Evolutionary conservation across 306 rosid species (phyloP).

Genomic region (Trifolium pratense): DNA sequence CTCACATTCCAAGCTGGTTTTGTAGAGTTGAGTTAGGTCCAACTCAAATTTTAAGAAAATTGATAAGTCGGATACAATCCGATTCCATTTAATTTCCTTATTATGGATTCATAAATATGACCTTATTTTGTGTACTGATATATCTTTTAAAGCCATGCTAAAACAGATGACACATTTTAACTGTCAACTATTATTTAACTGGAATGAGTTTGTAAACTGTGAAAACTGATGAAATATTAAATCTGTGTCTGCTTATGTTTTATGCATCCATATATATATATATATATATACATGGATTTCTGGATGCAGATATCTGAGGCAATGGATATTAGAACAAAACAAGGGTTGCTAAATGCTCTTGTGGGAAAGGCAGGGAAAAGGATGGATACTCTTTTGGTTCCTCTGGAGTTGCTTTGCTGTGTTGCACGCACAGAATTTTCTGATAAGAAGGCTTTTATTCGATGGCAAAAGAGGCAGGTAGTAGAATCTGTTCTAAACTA

Average conservation of each 20-base stretch:
- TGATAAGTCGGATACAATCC: conserved; percentile 14
- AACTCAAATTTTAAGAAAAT: background rate
- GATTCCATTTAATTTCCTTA: conserved; percentile 30
- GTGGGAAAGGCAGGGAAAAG: conserved; percentile 92
- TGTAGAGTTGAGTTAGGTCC: background rate
- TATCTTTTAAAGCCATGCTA: conserved; percentile 21
- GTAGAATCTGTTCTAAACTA: conserved; percentile 32
- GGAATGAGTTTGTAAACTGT: conserved; percentile 33
- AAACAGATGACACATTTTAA: conserved; percentile 13
- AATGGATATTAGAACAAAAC: conserved; percentile 88
- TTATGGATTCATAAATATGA: background rate
- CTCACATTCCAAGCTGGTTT: background rate
- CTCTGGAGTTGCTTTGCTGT: conserved; percentile 91
- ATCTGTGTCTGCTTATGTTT: conserved; percentile 24
- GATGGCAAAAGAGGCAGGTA: conserved; percentile 99
- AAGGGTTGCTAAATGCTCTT: conserved; percentile 93
- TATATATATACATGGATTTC: no score
- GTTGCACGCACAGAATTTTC: conserved; percentile 91
- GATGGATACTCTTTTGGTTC: conserved; percentile 92
- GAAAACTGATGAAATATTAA: conserved; percentile 20
- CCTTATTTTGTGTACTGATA: conserved; percentile 28
- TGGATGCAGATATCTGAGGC: conserved; percentile 81
- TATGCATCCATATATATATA: conserved; percentile 26
- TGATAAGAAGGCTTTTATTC: conserved; percentile 91
- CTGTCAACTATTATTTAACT: conserved; percentile 18